Base-by-base conservation (phyloP, 1,139 yeast genomes). In the Hyphopichia wangnamkhiaoensis region DNA sequence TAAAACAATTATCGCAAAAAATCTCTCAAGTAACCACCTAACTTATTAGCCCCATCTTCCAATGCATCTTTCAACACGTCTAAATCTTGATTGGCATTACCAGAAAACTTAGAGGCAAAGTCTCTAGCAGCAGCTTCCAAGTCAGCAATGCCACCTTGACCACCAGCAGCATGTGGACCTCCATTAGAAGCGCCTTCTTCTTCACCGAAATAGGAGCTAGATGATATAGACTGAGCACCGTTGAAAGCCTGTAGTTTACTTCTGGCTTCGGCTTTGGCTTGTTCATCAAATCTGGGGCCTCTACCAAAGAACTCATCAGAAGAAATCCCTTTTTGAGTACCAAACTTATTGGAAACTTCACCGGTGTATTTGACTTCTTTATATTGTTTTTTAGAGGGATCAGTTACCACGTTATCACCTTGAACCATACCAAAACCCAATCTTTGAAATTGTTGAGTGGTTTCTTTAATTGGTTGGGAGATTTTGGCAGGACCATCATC, bases 241-340 rank as follows among this genome's bases (percentile, higher is more conserved):
- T 78, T 79, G 63, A 87, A 94, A 7, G 82, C 69, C 60, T 84
- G 90, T 45, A 93, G 71, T 53, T 94, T 90, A 20, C 78, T 59
- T 47, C 75, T 75, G 4, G 98, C 97, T 63, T 90, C 97, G 33
- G 74, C 75, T 44, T 84, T 85, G 32, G 89, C 87, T 8, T 71
- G 71, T 50, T 87, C 87, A 54, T 89, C 97, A 57, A 80, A 89
- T 34, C 82, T 71, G 3, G 77, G 77, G 30, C 94, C 94, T 56
- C 96, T 82, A 13, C 97, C 96, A 60, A 93, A 93, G 59, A 79
- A 81, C 65, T 90, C 95, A 62, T 94, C 98, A 0, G 97, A 90
- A 0, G 98, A 91, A 48, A 93, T 94, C 40, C 91, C 96, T 74
- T 89, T 93, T 61, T 91, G 97, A 31, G 71, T 69, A 40, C 97